phyloP scores from a whole-genome alignment of 768 basidiomycete species.

The Boletus vermiculosoides region DNA sequence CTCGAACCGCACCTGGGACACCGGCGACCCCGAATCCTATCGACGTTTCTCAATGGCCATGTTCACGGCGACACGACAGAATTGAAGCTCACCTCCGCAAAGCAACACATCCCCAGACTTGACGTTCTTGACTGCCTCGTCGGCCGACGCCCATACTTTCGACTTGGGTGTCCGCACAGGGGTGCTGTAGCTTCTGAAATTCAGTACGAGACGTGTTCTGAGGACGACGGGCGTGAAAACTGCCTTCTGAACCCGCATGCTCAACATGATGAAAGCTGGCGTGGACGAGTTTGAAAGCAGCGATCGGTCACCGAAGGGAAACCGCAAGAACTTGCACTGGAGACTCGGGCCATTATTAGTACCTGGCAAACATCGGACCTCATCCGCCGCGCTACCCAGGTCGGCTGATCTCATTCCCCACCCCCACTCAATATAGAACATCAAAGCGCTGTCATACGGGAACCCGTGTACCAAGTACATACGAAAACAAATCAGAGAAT shows the following conservation, averaged over 20 bases:
- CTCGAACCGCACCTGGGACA: constrained; percentile 60
- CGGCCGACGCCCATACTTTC: constrained; percentile 80
- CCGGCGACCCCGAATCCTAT: constrained; percentile 89
- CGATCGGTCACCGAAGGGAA: not conserved
- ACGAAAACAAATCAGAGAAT: not conserved
- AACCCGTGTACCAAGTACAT: not conserved
- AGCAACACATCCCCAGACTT: constrained; percentile 77
- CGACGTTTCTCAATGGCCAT: constrained; percentile 1
- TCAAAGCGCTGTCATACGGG: not conserved
- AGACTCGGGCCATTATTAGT: not conserved
- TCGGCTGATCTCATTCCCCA: not conserved
- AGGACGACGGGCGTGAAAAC: constrained; percentile 17
- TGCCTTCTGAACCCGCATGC: constrained; percentile 12
- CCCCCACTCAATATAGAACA: not conserved
- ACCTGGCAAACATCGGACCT: constrained; percentile 22
- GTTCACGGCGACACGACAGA: not conserved
- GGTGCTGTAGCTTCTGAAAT: constrained; percentile 28
- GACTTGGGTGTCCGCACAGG: constrained; percentile 32
- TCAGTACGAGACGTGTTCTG: constrained; percentile 15
- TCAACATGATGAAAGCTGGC: constrained; percentile 22
- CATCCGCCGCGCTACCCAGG: constrained; percentile 12
- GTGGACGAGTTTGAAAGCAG: not conserved
- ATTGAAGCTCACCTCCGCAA: constrained; percentile 64
- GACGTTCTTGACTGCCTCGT: constrained; percentile 81
- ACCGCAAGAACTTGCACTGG: not conserved